Evolutionary conservation across 176 grass and related monocot species (phyloP), one percentile per base, ranked within the genome.

Genomic region (Ensete glaucum): DNA sequence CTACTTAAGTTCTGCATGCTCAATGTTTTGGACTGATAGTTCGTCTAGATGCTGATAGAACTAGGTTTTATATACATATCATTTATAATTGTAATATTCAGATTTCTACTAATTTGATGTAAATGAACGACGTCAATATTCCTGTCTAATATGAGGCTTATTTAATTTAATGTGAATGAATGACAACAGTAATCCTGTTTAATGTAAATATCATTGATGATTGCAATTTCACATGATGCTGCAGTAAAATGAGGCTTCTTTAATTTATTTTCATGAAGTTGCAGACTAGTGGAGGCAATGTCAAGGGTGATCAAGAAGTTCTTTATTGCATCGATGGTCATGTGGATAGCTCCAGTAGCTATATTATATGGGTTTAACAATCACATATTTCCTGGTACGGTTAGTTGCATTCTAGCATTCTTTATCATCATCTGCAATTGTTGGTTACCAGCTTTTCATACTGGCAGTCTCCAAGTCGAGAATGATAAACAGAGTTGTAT

Each of bases 351-450:
- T 64, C 95, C 95, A 0, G 68, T 98, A 64, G 84, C 84, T 9
- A 87, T 98, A 27, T 3, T 98, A 49, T 98, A 91, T 67, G 86
- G 88, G 26, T 98, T 98, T 77, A 84, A 89, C 80, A 74, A 98
- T 71, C 72, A 88, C 59, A 50, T 87, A 29, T 82, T 98, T 85
- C 90, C 90, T 83, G 95, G 95, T 98, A 85, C n/a, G 71, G 19
- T 49, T 73, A 12, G 8, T 79, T 27, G 11, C 16, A 20, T 51
- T 17, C 43, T 20, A 20, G 16, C 17, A 50, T n/a, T 51, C 16
- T 50, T 50, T 9, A 27, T 50, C 17, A 49, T 7, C 16, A 70
- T 21, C 50, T 8, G 9, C 67, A 70, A 21, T 70, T n/a, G 16
- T 8, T 70, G 43, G 16, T 70, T 4, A 2, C 12, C 24, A 15